These are phyloP conservation scores for Trichocomaceae sp. DNA, from an alignment of 2,329 filamentous ascomycete genomes.

Conservation along the genomic window DNA sequence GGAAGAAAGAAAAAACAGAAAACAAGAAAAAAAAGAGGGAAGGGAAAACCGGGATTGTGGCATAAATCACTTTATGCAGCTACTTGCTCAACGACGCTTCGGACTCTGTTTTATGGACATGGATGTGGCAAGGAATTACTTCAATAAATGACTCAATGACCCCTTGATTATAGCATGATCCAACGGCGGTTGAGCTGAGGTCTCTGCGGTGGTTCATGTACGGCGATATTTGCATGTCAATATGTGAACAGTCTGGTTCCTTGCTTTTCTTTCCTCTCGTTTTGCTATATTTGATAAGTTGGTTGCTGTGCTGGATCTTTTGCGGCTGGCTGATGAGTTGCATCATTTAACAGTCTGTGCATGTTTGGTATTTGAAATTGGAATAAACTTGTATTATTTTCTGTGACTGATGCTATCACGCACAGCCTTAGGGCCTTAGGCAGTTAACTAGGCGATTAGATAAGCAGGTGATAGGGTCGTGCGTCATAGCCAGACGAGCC, in stretches of 20 bases:
- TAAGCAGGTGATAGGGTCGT: neutral
- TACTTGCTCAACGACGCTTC: neutral
- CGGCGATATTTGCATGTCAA: neutral
- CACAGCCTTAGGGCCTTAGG: neutral
- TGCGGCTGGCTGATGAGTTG: neutral
- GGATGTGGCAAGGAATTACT: neutral
- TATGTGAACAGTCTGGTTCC: neutral
- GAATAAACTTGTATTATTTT: neutral
- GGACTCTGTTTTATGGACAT: neutral
- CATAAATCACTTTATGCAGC: neutral
- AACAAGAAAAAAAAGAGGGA: neutral
- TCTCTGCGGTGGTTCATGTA: neutral
- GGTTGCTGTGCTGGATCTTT: neutral
- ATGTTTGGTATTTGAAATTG: neutral
- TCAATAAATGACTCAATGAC: neutral
- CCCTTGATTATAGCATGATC: neutral
- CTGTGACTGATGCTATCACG: neutral
- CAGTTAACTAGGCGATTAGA: too few relatives aligned
- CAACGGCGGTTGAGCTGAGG: too few relatives aligned
- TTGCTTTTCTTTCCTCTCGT: neutral
- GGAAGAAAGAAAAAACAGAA: conserved; percentile 1
- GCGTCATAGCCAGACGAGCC: neutral
- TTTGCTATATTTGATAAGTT: neutral
- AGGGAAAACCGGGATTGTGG: neutral
- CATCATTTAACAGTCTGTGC: neutral